phyloP scores from a whole-genome alignment of 345 rosid species.

The Pugionium dolabratum region DNA sequence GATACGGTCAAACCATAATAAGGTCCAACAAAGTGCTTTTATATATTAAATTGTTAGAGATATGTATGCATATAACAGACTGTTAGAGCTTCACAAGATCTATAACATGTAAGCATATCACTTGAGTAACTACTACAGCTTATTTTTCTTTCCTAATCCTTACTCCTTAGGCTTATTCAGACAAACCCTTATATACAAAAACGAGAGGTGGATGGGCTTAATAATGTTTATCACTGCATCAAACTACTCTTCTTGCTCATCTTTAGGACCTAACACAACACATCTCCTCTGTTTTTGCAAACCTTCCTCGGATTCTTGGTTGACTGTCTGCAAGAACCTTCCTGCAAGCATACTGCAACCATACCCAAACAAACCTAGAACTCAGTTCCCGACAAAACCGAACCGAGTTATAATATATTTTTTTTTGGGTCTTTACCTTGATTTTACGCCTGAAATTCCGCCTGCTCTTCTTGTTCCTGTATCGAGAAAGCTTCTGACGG shows the following conservation, averaged over 20 bases:
- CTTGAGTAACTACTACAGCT: constrained; percentile 1
- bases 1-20: too few relatives aligned
- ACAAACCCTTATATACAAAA: constrained; percentile 17
- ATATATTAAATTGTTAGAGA: too few relatives aligned
- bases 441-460: constrained; percentile 93
- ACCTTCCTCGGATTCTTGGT: constrained; percentile 94
- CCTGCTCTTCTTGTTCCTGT: constrained; percentile 86
- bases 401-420: neutral
- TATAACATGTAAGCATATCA: too few relatives aligned
- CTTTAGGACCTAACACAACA: constrained; percentile 34
- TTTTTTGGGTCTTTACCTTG: constrained; percentile 53
- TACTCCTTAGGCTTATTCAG: constrained; percentile 26
- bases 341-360: constrained; percentile 91
- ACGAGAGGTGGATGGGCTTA: neutral
- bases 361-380: neutral
- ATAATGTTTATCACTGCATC: constrained; percentile 4
- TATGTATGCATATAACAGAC: too few relatives aligned
- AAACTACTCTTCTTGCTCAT: constrained; percentile 20
- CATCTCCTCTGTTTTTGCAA: constrained; percentile 81
- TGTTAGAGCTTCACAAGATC: too few relatives aligned
- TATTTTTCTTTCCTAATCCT: constrained; percentile 21
- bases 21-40: too few relatives aligned
- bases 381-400: constrained; percentile 1
- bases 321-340: constrained; percentile 97
- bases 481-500: constrained; percentile 88